Evolutionary conservation across 2,329 filamentous ascomycete genomes (phyloP), one percentile per base, ranked within the genome.

Genomic region (Metarhizium robertsii): DNA sequence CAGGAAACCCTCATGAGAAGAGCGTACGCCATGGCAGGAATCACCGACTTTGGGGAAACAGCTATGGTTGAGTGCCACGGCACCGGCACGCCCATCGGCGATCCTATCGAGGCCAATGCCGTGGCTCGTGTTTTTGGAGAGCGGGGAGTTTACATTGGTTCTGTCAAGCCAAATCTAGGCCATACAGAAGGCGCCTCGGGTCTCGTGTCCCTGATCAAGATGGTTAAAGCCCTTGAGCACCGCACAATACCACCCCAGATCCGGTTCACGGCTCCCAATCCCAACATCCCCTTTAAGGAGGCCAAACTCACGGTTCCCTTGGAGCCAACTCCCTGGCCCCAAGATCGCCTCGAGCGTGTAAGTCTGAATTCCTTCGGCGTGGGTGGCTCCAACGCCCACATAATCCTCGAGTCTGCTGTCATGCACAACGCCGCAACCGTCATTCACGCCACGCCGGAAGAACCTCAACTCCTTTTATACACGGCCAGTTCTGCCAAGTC

Each of bases 141-240:
- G 1, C 13, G 2, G 6, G 43, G 43, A 54, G 58, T 59, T 30
- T 0, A 43, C 51, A 50, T 32, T 45, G 11, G 14, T 6, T 16
- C 7, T 8, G 65, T 73, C 30, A 73, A 75, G 58, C 63, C 69
- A 5, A 71, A 73, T 46, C 55, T 75, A 14, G 77, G 77, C 0
- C 78, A 80, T 57, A 61, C 63, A 0, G 77, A 78, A 59, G 71
- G 67, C 0, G 73, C 75, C 0, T 69, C 71, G 1, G 77, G 75
- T 0, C 51, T 78, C 13, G 67, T 69, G 0, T 55, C 77, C 1
- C 74, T 78, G 55, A 63, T 70, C 6, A 60, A 60, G 1, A 65
- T 58, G 2, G 75, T 76, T 11, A 25, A 25, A 25, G 25, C 73
- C 69, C 0, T 72, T 71, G 0, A 73, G 68, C 18, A 70, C 73